phyloP scores from a whole-genome alignment of 1,139 yeast genomes.

The Lodderomyces parapsilosis region DNA sequence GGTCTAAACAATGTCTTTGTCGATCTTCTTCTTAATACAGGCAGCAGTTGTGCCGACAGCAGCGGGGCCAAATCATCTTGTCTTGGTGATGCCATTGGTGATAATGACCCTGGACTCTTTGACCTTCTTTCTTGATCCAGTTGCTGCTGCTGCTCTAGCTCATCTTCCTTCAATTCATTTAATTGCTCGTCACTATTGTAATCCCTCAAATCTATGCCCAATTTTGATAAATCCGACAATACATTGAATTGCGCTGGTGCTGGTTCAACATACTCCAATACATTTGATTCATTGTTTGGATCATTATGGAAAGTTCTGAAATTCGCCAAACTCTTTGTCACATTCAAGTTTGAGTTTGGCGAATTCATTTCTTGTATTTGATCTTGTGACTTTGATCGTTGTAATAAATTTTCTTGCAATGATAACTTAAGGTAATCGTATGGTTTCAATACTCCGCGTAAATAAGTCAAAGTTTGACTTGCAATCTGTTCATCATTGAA shows the following conservation, averaged over 20 bases:
- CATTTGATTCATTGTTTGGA: constrained; percentile 9
- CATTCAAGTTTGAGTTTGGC: constrained; percentile 17
- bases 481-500: constrained; percentile 35
- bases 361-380: constrained; percentile 16
- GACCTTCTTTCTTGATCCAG: constrained; percentile 5
- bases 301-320: constrained; percentile 26
- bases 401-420: constrained; percentile 43
- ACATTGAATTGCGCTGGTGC: constrained; percentile 35
- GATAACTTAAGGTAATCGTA: constrained; percentile 27
- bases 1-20: constrained; percentile 42
- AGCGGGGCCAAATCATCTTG: background rate
- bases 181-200: constrained; percentile 25
- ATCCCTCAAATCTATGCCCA: constrained; percentile 29
- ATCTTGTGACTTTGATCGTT: constrained; percentile 40
- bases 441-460: constrained; percentile 13
- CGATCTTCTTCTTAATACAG: constrained; percentile 21
- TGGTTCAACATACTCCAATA: constrained; percentile 34
- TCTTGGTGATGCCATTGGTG: constrained; percentile 6
- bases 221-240: constrained; percentile 25
- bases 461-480: constrained; percentile 19
- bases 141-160: constrained; percentile 7
- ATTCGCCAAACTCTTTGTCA: constrained; percentile 23
- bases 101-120: constrained; percentile 3
- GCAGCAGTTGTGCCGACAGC: background rate
- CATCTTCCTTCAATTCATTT: constrained; percentile 18